Base-by-base conservation (phyloP, 495 filamentous ascomycete genomes). In the Lophiostoma macrostomum region DNA sequence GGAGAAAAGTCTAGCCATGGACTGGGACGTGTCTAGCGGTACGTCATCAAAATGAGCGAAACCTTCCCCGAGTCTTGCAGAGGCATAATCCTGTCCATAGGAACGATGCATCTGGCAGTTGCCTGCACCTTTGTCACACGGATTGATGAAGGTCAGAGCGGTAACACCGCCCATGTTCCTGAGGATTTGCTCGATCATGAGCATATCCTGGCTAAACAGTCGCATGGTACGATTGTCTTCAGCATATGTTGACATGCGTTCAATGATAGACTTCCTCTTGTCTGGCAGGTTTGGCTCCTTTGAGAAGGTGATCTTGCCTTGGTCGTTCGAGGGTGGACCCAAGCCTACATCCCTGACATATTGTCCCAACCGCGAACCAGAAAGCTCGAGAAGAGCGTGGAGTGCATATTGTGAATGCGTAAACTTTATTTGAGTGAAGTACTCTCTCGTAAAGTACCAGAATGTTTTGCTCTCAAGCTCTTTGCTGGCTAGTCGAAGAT, bases 401-500 rank as follows among this genome's bases (percentile, higher is more conserved):
- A 54, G 31, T 1, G 39, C 50, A 23, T 45, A 46, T 14, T 30
- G 35, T 8, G 50, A 46, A 24, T 16, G 50, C 41, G 39, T 46
- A 29, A 54, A 54, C 11, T 30, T 41, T 7, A 44, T 38, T 7
- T 28, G n/a, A 4, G 13, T 28, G 31, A 44, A 54, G 32, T 46
- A 54, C 1, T n/a, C 19, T n/a, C 30, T 29, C 25, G 29, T n/a
- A 29, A 45, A 45, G 31, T 29, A 46, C 29, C 16, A 35, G n/a
- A 45, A 24, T 6, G 31, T 27, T 27, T 54, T 45, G 39, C 6
- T 38, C 31, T 54, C 50, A 8, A 54, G 50, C 39, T 36, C 30
- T 41, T 41, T 45, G 41, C 39, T 45, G 13, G 29, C 31, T 12
- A 54, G 50, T 13, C 50, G 31, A 19, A 54, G 23, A 27, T 54